Evolutionary conservation across 305 asterid species (phyloP).

Genomic region (Solanum hybrid): DNA sequence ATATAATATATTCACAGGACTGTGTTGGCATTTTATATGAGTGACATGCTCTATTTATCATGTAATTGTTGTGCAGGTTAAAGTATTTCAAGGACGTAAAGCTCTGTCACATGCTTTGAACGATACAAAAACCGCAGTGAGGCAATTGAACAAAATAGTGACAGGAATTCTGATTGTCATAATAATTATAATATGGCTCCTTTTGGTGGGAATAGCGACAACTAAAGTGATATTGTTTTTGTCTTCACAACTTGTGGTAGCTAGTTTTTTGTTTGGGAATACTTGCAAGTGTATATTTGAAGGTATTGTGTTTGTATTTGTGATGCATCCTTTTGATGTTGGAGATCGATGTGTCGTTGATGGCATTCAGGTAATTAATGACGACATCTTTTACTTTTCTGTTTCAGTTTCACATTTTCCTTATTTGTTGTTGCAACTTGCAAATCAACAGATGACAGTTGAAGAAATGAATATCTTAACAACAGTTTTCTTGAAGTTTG

Average conservation of each 20-base stretch:
- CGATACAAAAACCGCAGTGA: constrained; percentile 78
- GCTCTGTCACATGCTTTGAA: constrained; percentile 69
- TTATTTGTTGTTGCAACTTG: constrained; percentile 5
- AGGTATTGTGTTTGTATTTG: constrained; percentile 80
- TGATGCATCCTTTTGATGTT: constrained; percentile 93
- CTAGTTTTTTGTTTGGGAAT: constrained; percentile 69
- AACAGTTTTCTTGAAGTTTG: constrained; percentile 55
- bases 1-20: not conserved
- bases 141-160: constrained; percentile 55
- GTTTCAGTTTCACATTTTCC: not conserved
- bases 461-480: constrained; percentile 91
- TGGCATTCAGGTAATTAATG: constrained; percentile 57
- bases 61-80: constrained; percentile 33
- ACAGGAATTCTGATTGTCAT: constrained; percentile 37
- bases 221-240: constrained; percentile 59
- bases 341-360: constrained; percentile 80
- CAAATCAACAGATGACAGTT: constrained; percentile 51
- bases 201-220: constrained; percentile 61
- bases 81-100: constrained; percentile 66
- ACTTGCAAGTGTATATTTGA: constrained; percentile 87
- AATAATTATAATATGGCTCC: constrained; percentile 60
- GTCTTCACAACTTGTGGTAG: constrained; percentile 75
- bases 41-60: not conserved
- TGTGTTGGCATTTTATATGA: not conserved
- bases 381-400: not conserved